Evolutionary conservation across 139 green algal genomes (phyloP).

Genomic region (Coelastrella sp.): DNA sequence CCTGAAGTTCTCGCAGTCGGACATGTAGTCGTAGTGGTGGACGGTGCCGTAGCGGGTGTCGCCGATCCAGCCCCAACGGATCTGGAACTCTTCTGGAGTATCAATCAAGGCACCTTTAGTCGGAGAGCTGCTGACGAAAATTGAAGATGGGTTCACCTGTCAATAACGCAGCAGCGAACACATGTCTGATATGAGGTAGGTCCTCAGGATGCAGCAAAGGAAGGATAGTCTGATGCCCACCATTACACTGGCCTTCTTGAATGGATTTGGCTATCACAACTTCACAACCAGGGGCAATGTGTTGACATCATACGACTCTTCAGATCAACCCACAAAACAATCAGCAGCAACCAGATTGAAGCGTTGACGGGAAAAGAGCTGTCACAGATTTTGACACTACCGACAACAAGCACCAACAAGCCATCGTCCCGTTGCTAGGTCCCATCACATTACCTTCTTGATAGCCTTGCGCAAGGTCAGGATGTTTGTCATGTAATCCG

Average conservation of each 20-base stretch:
- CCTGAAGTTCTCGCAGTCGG: conserved; percentile 55
- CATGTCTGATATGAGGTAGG: no score
- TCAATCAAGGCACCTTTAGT: conserved; percentile 25
- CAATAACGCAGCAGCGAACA: neutral
- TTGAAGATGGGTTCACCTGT: conserved; percentile 26
- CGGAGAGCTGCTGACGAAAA: conserved; percentile 25
- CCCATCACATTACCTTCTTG: conserved; percentile 14
- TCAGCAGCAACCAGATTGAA: no score
- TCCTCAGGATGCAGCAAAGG: no score
- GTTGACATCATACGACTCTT: no score
- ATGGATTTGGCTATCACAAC: no score
- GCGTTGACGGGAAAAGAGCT: no score
- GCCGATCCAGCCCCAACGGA: conserved; percentile 41
- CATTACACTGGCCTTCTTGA: no score
- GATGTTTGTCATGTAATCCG: conserved; percentile 70
- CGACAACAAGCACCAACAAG: neutral
- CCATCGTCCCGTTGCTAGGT: neutral
- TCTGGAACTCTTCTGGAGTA: neutral
- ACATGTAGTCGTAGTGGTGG: conserved; percentile 75
- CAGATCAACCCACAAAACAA: no score
- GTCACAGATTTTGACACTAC: no score
- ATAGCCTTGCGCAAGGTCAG: conserved; percentile 52
- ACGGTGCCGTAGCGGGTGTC: conserved; percentile 58
- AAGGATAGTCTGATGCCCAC: no score
- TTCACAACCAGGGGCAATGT: no score